Evolutionary conservation across 1,284 basidiomycete species (phyloP).

Genomic region (Paramarasmius palmivorus): DNA sequence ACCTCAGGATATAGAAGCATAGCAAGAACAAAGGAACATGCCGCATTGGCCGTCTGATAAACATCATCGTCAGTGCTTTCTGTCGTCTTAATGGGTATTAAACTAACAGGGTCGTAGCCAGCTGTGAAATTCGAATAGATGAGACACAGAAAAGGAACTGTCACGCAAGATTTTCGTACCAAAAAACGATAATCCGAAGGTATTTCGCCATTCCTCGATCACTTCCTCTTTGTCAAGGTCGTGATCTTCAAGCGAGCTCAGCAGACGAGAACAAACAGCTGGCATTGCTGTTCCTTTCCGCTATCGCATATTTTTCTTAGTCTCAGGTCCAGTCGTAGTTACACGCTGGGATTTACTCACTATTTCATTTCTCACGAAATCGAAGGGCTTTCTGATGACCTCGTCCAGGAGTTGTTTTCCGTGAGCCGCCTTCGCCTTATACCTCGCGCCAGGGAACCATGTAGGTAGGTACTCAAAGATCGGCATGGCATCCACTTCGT

Average conservation of each 20-base stretch:
- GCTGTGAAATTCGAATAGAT: too few species aligned
- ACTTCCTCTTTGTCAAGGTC: neutral
- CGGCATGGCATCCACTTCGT: slow-evolving; percentile 22
- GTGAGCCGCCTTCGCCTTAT: slow-evolving; percentile 26
- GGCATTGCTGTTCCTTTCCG: slow-evolving; percentile 19
- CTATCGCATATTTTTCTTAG: too few species aligned
- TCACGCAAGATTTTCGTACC: neutral
- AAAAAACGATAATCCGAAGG: slow-evolving; percentile 1
- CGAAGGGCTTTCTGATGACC: slow-evolving; percentile 28
- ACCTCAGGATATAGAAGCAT: slow-evolving; percentile 5
- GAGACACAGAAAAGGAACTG: too few species aligned
- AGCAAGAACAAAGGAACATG: slow-evolving; percentile 2
- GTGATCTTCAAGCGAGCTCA: neutral
- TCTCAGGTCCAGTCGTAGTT: too few species aligned
- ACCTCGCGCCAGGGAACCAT: slow-evolving; percentile 37
- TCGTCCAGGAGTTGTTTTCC: slow-evolving; percentile 26
- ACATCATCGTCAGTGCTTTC: neutral
- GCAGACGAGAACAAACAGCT: neutral
- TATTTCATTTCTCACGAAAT: slow-evolving; percentile 31
- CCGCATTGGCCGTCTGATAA: neutral
- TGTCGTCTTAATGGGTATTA: too few species aligned
- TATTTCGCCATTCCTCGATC: neutral
- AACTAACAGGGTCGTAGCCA: neutral
- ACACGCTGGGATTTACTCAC: slow-evolving; percentile 20
- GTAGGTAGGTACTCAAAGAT: slow-evolving; percentile 29